Evolutionary conservation across 495 filamentous ascomycete genomes (phyloP).

Genomic region (Trichodelitschia bisporula): DNA sequence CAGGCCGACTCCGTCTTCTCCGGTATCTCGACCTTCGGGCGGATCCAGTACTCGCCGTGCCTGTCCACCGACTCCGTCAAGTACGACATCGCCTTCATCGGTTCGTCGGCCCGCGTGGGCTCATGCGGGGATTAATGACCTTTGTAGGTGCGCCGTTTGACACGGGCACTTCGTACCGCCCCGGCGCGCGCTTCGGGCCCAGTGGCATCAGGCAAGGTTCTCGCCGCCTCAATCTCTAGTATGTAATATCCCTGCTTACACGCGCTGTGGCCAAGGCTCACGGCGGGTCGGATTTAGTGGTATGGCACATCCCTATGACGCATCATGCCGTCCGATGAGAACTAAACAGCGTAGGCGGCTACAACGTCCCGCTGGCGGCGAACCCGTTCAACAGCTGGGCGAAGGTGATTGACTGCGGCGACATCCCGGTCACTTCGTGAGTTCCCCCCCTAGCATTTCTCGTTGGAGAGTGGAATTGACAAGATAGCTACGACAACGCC

Average conservation of each 20-base stretch:
- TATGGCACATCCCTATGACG: too few relatives aligned
- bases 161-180: constrained; percentile 49
- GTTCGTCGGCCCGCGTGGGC: constrained; percentile 2
- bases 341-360: too few relatives aligned
- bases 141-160: constrained; percentile 31
- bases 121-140: background rate
- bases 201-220: constrained; percentile 60
- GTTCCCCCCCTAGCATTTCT: constrained; percentile 5
- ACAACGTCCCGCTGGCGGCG: constrained; percentile 27
- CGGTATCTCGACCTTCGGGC: constrained; percentile 35
- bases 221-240: constrained; percentile 44
- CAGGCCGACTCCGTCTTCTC: constrained; percentile 37
- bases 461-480: background rate
- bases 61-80: constrained; percentile 31
- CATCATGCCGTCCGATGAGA: too few relatives aligned
- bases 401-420: constrained; percentile 19
- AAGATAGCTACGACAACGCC: constrained; percentile 21
- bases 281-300: constrained; percentile 27
- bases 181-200: constrained; percentile 66
- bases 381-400: constrained; percentile 21
- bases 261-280: constrained; percentile 21
- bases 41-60: constrained; percentile 55
- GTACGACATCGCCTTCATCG: constrained; percentile 21
- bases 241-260: constrained; percentile 15
- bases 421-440: constrained; percentile 23